phyloP scores from a whole-genome alignment of 2,329 filamentous ascomycete species.

The Alternaria conjuncta region DNA sequence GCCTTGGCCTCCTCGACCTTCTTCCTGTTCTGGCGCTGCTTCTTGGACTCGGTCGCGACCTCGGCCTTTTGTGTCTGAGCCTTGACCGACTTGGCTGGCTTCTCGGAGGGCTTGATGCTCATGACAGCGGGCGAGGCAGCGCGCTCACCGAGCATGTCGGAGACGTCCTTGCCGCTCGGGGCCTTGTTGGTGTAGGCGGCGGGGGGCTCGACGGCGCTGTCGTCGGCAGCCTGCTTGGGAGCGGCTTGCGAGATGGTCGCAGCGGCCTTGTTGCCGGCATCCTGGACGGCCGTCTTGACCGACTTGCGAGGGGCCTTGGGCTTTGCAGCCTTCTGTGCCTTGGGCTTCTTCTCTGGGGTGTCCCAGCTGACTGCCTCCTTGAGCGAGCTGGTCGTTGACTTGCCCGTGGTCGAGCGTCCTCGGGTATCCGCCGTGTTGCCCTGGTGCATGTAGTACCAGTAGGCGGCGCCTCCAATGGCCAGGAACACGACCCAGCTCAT shows the following conservation, averaged over 20 bases:
- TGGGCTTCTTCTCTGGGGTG: slow-evolving; percentile 32
- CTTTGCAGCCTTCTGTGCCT: slow-evolving; percentile 37
- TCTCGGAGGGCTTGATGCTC: slow-evolving; percentile 73
- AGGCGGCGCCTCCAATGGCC: slow-evolving; percentile 34
- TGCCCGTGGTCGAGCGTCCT: slow-evolving; percentile 38
- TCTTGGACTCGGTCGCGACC: slow-evolving; percentile 77
- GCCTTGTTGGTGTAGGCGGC: slow-evolving; percentile 54
- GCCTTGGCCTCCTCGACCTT: slow-evolving; percentile 84
- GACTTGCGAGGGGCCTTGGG: slow-evolving; percentile 44
- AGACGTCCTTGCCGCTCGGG: slow-evolving; percentile 72
- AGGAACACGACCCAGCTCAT: slow-evolving; percentile 44
- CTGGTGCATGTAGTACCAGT: slow-evolving; percentile 39
- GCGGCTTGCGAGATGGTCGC: slow-evolving; percentile 53
- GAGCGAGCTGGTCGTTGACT: slow-evolving; percentile 27
- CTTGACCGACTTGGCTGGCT: slow-evolving; percentile 64
- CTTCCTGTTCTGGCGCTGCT: slow-evolving; percentile 89
- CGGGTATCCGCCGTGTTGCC: slow-evolving; percentile 28
- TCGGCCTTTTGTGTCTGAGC: slow-evolving; percentile 65
- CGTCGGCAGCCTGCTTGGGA: slow-evolving; percentile 77
- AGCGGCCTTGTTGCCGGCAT: slow-evolving; percentile 42
- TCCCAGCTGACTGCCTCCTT: slow-evolving; percentile 37
- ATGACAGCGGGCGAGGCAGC: slow-evolving; percentile 74
- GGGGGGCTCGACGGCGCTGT: slow-evolving; percentile 70
- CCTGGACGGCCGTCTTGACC: slow-evolving; percentile 44
- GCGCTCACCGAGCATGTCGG: slow-evolving; percentile 87